Percentiles rank a stretch among this genome's conserved stretches.
phyloP scores from a whole-genome alignment of 495 filamentous ascomycete species.

The Immersiella caudata region DNA sequence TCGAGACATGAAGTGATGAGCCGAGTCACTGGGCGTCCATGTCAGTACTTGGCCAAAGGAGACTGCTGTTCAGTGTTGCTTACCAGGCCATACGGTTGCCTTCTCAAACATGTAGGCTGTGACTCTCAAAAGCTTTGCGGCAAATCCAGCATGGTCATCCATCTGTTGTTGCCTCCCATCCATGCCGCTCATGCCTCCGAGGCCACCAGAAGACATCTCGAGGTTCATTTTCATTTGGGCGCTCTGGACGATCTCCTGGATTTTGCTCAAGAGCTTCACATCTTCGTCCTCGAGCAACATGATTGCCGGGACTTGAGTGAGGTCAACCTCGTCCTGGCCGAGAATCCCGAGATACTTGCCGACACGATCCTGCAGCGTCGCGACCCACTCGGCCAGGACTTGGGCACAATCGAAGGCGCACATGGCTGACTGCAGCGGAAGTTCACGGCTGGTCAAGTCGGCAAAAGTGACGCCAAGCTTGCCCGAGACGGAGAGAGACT shows the following conservation, averaged over 20 bases:
- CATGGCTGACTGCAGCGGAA: conserved; percentile 92
- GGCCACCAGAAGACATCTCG: conserved; percentile 40
- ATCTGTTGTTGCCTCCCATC: conserved; percentile 56
- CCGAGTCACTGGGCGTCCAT: conserved; percentile 64
- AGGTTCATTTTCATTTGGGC: conserved; percentile 79
- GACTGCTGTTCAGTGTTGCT: conserved; percentile 39
- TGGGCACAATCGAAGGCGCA: conserved; percentile 97
- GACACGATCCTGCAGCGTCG: conserved; percentile 91
- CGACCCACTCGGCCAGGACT: conserved; percentile 94
- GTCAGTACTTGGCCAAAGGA: conserved; percentile 24
- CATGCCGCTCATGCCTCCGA: conserved; percentile 4
- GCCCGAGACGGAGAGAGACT: conserved; percentile 88
- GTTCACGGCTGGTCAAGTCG: conserved; percentile 80
- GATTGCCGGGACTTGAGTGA: conserved; percentile 74
- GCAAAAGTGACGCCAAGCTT: conserved; percentile 85
- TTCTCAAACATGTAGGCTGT: conserved; percentile 90
- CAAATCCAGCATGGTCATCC: conserved; percentile 71
- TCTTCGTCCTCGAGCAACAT: conserved; percentile 95
- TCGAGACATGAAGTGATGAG: conserved; percentile 87
- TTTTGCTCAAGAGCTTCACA: conserved; percentile 81
- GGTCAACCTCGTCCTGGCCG: conserved; percentile 78
- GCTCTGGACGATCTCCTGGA: conserved; percentile 75
- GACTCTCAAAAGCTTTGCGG: conserved; percentile 81
- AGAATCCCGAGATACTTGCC: conserved; percentile 86
- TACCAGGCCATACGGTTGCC: conserved; percentile 90